Conservation (phyloP, 1,284 basidiomycete species). For the Rhizoctonia solani region DNA sequence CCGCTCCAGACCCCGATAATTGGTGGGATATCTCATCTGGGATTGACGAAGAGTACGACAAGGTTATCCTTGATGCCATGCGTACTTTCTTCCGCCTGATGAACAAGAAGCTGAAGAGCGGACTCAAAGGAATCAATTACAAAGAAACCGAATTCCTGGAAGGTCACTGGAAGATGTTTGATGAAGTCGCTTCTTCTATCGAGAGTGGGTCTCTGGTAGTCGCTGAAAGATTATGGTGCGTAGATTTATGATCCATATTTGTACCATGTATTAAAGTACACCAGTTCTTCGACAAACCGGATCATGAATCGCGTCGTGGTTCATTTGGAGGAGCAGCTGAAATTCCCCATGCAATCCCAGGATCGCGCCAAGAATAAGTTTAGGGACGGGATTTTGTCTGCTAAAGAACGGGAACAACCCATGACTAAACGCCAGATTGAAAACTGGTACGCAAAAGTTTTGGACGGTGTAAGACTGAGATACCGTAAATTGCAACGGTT, state of each 20-base stretch:
- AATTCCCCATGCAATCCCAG: constrained; percentile 59
- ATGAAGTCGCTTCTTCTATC: constrained; percentile 88
- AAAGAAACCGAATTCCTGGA: constrained; percentile 98
- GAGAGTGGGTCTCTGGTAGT: constrained; percentile 89
- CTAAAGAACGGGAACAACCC: constrained; percentile 56
- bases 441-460: constrained; percentile 87
- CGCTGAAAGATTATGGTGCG: constrained; percentile 90
- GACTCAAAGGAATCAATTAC: constrained; percentile 90
- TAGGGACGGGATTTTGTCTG: constrained; percentile 3
- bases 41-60: constrained; percentile 88
- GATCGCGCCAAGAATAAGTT: constrained; percentile 17
- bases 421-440: constrained; percentile 74
- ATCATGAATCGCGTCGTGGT: constrained; percentile 88
- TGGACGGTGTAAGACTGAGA: constrained; percentile 90
- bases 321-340: constrained; percentile 93
- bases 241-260: constrained; percentile 33
- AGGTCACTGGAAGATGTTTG: constrained; percentile 94
- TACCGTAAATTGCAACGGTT: constrained; percentile 95
- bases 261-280: constrained; percentile 41
- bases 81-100: constrained; percentile 92
- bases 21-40: constrained; percentile 90
- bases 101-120: constrained; percentile 94
- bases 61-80: constrained; percentile 85
- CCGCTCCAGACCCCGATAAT: constrained; percentile 81
- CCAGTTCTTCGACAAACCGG: constrained; percentile 82